These are phyloP conservation scores for Neostapfia colusana DNA, from an alignment of 176 grass and related monocot genomes.

Conservation along the genomic window DNA sequence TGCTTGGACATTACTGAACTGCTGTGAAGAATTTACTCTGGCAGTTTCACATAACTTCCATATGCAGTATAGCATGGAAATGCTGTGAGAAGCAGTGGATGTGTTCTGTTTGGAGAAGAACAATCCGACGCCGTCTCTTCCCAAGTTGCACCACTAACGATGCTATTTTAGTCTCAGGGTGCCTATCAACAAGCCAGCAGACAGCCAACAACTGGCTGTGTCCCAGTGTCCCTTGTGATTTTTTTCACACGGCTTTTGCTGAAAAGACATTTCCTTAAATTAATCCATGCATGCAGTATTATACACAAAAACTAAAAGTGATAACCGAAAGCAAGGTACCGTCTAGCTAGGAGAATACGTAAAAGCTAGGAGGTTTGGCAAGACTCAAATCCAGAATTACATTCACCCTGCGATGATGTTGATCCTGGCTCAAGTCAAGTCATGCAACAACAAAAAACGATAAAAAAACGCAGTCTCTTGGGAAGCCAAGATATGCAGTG, in stretches of 20 bases:
- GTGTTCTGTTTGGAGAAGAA: slow-evolving; percentile 7
- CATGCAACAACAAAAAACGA: slow-evolving; percentile 3
- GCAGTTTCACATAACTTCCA: background rate
- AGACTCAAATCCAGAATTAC: slow-evolving; percentile 30
- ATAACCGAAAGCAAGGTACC: slow-evolving; percentile 47
- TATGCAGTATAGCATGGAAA: background rate
- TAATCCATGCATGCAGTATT: slow-evolving; percentile 28
- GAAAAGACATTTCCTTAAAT: slow-evolving; percentile 31
- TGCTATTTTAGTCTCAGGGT: slow-evolving; percentile 30
- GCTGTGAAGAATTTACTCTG: background rate
- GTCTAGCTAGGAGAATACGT: slow-evolving; percentile 22
- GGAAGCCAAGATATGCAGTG: slow-evolving; percentile 27
- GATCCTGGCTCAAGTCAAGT: slow-evolving; percentile 38
- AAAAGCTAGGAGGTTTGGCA: slow-evolving; percentile 52
- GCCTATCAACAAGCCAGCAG: background rate
- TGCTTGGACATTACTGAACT: background rate
- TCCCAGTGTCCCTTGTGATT: slow-evolving; percentile 31
- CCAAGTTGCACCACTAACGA: slow-evolving; percentile 5
- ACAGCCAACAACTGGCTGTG: slow-evolving; percentile 16
- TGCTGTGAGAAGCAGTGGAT: background rate
- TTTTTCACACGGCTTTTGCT: slow-evolving; percentile 18
- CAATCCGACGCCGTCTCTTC: slow-evolving; percentile 34
- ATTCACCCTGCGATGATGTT: slow-evolving; percentile 5
- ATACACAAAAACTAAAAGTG: slow-evolving; percentile 25
- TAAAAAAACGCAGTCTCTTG: slow-evolving; percentile 8